These are phyloP conservation scores for Blastobotrys parvus DNA, from an alignment of 805 yeast species.

Conservation along the genomic window DNA sequence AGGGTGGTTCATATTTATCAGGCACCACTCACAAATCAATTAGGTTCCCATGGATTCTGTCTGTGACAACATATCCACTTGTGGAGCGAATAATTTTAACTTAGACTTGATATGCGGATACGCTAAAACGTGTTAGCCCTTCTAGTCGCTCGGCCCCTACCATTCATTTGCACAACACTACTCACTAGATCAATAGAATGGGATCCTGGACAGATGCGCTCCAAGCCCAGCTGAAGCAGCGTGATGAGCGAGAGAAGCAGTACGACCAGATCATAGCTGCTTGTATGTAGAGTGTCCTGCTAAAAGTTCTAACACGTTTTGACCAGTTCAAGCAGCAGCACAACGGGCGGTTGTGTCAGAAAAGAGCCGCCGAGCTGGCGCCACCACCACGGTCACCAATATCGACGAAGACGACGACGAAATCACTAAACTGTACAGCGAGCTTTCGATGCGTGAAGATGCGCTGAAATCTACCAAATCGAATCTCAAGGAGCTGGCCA, in stretches of 20 bases:
- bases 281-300: not conserved
- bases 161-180: no score
- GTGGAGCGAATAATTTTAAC: no score
- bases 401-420: slow-evolving; percentile 6
- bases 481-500: slow-evolving; percentile 3
- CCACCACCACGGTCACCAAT: no score
- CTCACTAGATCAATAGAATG: no score
- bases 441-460: slow-evolving; percentile 11
- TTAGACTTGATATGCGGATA: no score
- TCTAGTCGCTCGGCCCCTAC: no score
- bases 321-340: not conserved
- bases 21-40: no score
- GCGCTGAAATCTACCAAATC: not conserved
- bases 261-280: not conserved
- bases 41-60: no score
- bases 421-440: slow-evolving; percentile 12
- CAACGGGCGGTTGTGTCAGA: not conserved
- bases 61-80: no score
- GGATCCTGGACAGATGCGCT: not conserved
- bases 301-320: not conserved
- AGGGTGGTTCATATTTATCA: no score
- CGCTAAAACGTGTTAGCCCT: no score
- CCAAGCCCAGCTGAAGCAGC: not conserved
- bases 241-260: slow-evolving; percentile 18
- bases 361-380: not conserved